These are phyloP conservation scores for Citrus glauca DNA, from an alignment of 345 rosid genomes.

Conservation along the genomic window DNA sequence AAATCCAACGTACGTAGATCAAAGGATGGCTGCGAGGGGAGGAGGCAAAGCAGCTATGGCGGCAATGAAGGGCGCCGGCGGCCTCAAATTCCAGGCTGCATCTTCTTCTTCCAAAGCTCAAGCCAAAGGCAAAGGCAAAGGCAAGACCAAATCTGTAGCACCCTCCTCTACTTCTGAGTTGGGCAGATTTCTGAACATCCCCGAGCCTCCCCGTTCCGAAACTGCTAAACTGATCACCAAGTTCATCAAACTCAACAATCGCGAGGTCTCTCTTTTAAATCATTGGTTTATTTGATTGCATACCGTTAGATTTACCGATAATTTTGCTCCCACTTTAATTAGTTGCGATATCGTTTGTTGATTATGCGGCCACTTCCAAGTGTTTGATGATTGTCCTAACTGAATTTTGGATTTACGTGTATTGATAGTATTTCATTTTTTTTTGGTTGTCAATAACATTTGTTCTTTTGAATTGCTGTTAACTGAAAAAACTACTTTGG, in stretches of 20 bases:
- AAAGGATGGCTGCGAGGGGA: conserved; percentile 14
- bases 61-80: conserved; percentile 5
- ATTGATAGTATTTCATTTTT: no score
- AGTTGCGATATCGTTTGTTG: not conserved
- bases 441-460: no score
- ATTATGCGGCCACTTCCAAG: not conserved
- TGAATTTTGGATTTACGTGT: not conserved
- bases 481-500: not conserved
- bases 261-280: conserved; percentile 23
- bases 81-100: conserved; percentile 1
- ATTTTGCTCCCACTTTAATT: not conserved
- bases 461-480: not conserved
- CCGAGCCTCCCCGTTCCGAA: conserved; percentile 33
- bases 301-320: not conserved
- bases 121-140: not conserved
- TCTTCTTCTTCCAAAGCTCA: not conserved
- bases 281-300: not conserved
- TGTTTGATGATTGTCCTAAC: conserved; percentile 4
- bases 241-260: conserved; percentile 51
- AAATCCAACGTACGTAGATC: not conserved
- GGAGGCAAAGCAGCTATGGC: conserved; percentile 14
- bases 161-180: conserved; percentile 33
- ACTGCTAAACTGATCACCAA: conserved; percentile 34
- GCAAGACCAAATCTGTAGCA: not conserved
- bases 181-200: conserved; percentile 38